Percentiles rank a stretch among this genome's conserved stretches.
phyloP scores from a whole-genome alignment of 352 stramenopile species.

The Pythium brachiatum region DNA sequence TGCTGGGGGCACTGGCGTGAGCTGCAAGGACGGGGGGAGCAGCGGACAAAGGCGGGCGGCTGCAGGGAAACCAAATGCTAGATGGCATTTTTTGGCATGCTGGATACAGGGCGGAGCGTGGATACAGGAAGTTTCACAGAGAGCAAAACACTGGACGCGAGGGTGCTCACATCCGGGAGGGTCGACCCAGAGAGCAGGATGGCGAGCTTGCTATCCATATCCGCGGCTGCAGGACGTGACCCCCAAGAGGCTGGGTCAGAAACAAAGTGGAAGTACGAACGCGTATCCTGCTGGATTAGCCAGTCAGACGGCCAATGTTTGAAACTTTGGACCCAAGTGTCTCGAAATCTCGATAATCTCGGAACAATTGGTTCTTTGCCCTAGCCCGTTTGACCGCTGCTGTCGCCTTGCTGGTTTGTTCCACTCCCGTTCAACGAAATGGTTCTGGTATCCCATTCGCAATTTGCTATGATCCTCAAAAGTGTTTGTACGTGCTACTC shows the following conservation, averaged over 20 bases:
- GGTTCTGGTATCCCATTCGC: not conserved
- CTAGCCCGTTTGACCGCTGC: not conserved
- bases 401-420: not conserved
- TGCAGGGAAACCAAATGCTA: not conserved
- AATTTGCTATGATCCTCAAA: not conserved
- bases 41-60: not conserved
- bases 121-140: not conserved
- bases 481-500: not conserved
- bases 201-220: not conserved
- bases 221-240: not conserved
- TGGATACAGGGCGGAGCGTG: not conserved
- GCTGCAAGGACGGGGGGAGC: not conserved
- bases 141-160: no score
- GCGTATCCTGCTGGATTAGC: not conserved
- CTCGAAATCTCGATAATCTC: not conserved
- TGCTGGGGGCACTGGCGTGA: not conserved
- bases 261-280: no score
- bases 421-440: constrained; percentile 1
- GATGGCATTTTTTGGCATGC: not conserved
- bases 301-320: no score
- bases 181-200: no score
- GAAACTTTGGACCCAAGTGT: no score
- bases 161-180: no score
- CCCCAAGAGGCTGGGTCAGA: not conserved
- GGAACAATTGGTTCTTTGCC: not conserved